phyloP scores from a whole-genome alignment of 2,329 filamentous ascomycete species.

The Cryphonectria naterciae region DNA sequence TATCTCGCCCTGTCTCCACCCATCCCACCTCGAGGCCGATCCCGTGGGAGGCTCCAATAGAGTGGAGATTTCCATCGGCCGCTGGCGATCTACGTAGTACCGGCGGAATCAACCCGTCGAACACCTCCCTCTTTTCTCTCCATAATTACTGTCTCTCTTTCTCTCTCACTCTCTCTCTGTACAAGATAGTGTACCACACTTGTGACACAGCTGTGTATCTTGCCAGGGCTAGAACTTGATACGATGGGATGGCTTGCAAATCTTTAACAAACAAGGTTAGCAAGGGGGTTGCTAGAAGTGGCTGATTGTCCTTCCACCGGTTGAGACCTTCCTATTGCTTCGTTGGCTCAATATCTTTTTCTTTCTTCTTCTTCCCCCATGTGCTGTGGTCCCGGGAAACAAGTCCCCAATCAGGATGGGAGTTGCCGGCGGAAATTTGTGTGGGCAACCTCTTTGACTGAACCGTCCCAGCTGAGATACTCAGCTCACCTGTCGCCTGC shows the following conservation, averaged over 20 bases:
- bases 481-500: background rate
- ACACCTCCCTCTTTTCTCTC: background rate
- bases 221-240: background rate
- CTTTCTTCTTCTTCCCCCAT: background rate
- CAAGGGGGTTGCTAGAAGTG: background rate
- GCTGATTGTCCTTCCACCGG: background rate
- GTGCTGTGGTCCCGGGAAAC: background rate
- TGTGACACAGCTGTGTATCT: background rate
- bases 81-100: background rate
- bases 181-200: background rate
- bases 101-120: background rate
- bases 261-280: background rate
- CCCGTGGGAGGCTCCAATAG: background rate
- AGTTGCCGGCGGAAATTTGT: background rate
- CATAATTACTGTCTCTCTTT: no score
- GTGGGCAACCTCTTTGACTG: background rate
- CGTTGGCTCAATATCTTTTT: background rate
- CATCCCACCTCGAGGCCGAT: background rate
- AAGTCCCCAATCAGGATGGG: background rate
- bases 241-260: background rate
- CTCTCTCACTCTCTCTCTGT: no score
- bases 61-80: background rate
- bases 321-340: conserved; percentile 3
- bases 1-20: background rate
- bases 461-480: background rate